phyloP scores from a whole-genome alignment of 805 yeast species.

The Lipomyces mesembrius region DNA sequence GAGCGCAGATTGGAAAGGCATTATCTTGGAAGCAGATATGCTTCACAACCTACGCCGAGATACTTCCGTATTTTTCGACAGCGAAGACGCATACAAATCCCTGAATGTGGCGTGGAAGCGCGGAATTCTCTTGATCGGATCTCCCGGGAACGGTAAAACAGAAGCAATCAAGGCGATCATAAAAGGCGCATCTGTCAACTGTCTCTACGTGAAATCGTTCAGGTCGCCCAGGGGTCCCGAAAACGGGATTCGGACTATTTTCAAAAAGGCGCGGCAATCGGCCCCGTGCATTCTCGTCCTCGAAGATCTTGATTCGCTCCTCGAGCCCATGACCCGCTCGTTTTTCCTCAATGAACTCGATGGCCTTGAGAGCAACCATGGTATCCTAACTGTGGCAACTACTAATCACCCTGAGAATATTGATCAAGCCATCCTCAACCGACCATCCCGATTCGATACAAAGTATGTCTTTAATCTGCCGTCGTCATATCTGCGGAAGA shows the following conservation, averaged over 20 bases:
- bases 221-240: not conserved
- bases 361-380: constrained; percentile 9
- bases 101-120: constrained; percentile 10
- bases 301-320: constrained; percentile 6
- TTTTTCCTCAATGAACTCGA: constrained; percentile 7
- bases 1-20: not conserved
- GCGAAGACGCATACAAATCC: constrained; percentile 2
- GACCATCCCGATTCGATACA: constrained; percentile 6
- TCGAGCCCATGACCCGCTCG: not conserved
- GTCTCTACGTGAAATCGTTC: constrained; percentile 9
- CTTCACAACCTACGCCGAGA: constrained; percentile 1
- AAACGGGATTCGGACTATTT: not conserved
- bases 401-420: constrained; percentile 5
- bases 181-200: not conserved
- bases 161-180: constrained; percentile 10
- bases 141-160: constrained; percentile 6
- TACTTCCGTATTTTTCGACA: constrained; percentile 6
- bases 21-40: constrained; percentile 5
- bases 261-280: not conserved
- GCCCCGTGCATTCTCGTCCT: constrained; percentile 8
- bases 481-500: not conserved
- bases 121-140: not conserved
- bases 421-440: constrained; percentile 7
- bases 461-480: constrained; percentile 4
- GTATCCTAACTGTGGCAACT: constrained; percentile 3